These are phyloP conservation scores for Neocatenulostroma microsporum DNA, from an alignment of 2,329 filamentous ascomycete genomes.

Conservation along the genomic window DNA sequence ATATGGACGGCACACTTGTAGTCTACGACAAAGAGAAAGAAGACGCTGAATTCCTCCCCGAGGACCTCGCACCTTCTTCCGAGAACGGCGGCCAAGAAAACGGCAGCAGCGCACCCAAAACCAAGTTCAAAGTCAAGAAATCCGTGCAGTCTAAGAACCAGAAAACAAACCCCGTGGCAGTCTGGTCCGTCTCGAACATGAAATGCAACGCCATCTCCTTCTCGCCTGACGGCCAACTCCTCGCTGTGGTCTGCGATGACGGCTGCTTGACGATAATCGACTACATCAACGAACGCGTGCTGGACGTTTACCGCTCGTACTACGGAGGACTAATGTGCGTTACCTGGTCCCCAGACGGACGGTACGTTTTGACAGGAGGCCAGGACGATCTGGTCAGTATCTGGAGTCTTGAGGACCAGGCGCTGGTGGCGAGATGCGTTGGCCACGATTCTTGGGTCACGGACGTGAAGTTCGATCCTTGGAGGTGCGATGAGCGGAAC, in stretches of 20 bases:
- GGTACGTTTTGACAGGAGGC: constrained; percentile 89
- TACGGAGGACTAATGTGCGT: constrained; percentile 90
- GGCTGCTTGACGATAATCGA: constrained; percentile 85
- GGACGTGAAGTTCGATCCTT: constrained; percentile 87
- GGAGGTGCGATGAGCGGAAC: constrained; percentile 90
- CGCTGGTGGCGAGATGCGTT: constrained; percentile 83
- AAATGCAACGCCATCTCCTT: constrained; percentile 87
- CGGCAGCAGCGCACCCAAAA: constrained; percentile 25
- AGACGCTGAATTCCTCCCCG: constrained; percentile 68
- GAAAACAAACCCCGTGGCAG: constrained; percentile 83
- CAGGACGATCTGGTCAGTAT: constrained; percentile 96
- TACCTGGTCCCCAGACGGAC: constrained; percentile 95
- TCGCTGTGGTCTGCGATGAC: constrained; percentile 88
- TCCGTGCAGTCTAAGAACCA: constrained; percentile 92
- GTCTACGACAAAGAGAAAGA: constrained; percentile 98
- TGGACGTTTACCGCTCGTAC: constrained; percentile 82
- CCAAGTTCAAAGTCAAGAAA: constrained; percentile 65
- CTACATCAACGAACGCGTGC: constrained; percentile 79
- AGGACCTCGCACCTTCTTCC: constrained; percentile 34
- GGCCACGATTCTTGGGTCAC: constrained; percentile 96
- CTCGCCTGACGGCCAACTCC: constrained; percentile 76
- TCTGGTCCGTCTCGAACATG: constrained; percentile 88
- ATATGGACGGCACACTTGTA: constrained; percentile 82
- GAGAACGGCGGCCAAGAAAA: constrained; percentile 24
- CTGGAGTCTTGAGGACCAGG: constrained; percentile 78